A percentile compares a stretch with the other conserved stretches of the same genome.
Evolutionary conservation across 495 filamentous ascomycete species (phyloP).

Genomic region (Podospora pseudopauciseta): DNA sequence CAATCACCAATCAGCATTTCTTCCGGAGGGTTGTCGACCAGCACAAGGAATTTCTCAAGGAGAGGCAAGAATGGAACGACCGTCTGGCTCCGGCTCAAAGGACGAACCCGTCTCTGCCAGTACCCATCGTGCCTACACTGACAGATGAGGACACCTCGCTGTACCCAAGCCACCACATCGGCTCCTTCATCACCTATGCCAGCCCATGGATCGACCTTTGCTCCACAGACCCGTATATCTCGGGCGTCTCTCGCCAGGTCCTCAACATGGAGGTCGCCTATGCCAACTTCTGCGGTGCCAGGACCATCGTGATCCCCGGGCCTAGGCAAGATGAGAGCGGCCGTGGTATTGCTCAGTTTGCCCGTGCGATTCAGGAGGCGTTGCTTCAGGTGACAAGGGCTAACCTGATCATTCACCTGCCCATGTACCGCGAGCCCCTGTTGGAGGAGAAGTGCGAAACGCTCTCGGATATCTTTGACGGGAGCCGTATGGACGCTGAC

Average conservation of each 20-base stretch:
- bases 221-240: constrained; percentile 75
- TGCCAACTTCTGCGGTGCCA: constrained; percentile 87
- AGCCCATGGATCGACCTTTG: constrained; percentile 90
- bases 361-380: constrained; percentile 77
- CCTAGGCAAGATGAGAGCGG: constrained; percentile 52
- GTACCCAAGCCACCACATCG: constrained; percentile 65
- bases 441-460: constrained; percentile 39
- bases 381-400: constrained; percentile 69
- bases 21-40: constrained; percentile 67
- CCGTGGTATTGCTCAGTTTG: constrained; percentile 62
- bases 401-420: constrained; percentile 74
- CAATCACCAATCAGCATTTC: constrained; percentile 82
- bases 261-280: constrained; percentile 88
- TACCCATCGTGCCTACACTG: constrained; percentile 64
- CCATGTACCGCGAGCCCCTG: constrained; percentile 62
- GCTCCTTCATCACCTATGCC: constrained; percentile 65
- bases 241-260: constrained; percentile 81
- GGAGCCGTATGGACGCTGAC: constrained; percentile 15
- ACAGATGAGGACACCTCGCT: constrained; percentile 69
- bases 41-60: constrained; percentile 54
- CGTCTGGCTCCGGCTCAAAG: constrained; percentile 20
- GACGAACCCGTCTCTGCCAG: constrained; percentile 34
- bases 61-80: constrained; percentile 26
- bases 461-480: constrained; percentile 35
- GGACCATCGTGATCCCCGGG: constrained; percentile 75